Evolutionary conservation across 2,329 filamentous ascomycete species (phyloP), one percentile per base, ranked within the genome.

Genomic region (Lecanicillium sp.): DNA sequence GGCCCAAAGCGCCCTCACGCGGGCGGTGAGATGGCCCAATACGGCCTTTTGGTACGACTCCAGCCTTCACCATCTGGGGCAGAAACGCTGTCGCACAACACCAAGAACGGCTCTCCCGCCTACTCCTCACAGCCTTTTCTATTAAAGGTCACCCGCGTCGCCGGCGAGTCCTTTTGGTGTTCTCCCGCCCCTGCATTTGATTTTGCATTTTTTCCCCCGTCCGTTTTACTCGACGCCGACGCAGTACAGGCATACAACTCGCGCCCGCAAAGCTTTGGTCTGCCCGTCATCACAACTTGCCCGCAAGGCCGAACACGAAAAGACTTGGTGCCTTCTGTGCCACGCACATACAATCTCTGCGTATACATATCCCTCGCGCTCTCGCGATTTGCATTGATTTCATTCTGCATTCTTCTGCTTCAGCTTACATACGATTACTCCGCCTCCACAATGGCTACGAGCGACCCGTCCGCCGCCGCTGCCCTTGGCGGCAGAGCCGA

Each of bases 401-500:
- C n/a, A n/a, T n/a, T n/a, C n/a, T n/a, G n/a, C n/a, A n/a, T n/a
- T n/a, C n/a, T n/a, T n/a, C n/a, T n/a, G n/a, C n/a, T n/a, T n/a
- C n/a, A n/a, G n/a, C n/a, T n/a, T n/a, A n/a, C n/a, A n/a, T n/a
- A n/a, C n/a, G n/a, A n/a, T n/a, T n/a, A n/a, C n/a, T n/a, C n/a
- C n/a, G n/a, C n/a, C n/a, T n/a, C n/a, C n/a, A 52, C 44, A 56
- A 71, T 71, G 69, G 67, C 67, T 46, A 60, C 68, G 36, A 70
- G 61, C 56, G 67, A 71, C 50, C 60, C 60, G 46, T 59, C 60
- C 40, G 58, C 60, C 15, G 60, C 62, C 51, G 49, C 63, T 39
- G 58, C 60, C 48, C 51, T 65, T 45, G 58, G 58, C 49, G 63
- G 57, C 53, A 61, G 62, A 49, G 52, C 59, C 54, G 64, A 69